Evolutionary conservation across 805 yeast genomes (phyloP).

Genomic region (Kazachstania bromeliacearum): DNA sequence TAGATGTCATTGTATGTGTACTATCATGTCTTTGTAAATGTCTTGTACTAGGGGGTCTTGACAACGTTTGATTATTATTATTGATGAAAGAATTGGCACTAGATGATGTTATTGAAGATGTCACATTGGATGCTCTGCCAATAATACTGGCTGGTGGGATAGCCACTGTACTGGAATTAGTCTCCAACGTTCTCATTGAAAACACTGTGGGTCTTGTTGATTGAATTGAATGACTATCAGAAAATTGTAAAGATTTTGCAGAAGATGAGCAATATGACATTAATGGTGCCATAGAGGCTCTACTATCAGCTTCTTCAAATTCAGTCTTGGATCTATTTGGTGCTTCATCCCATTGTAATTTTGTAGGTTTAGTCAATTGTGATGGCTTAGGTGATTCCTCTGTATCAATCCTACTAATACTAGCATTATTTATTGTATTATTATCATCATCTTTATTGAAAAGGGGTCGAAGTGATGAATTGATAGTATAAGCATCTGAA

Average conservation of each 20-base stretch:
- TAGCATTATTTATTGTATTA: no score
- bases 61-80: not conserved
- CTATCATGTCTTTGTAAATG: constrained; percentile 16
- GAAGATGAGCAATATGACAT: constrained; percentile 30
- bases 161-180: constrained; percentile 58
- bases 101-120: no score
- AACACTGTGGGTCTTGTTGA: constrained; percentile 31
- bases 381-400: not conserved
- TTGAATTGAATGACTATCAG: constrained; percentile 28
- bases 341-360: constrained; percentile 18
- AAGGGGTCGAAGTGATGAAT: constrained; percentile 12
- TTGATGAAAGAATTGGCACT: no score
- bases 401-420: no score
- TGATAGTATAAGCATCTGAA: constrained; percentile 7
- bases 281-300: constrained; percentile 28
- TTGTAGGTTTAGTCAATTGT: constrained; percentile 1
- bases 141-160: constrained; percentile 67
- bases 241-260: constrained; percentile 28
- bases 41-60: constrained; percentile 15
- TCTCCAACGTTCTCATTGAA: constrained; percentile 33
- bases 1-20: constrained; percentile 13
- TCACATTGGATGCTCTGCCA: constrained; percentile 35
- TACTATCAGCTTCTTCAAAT: constrained; percentile 13
- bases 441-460: constrained; percentile 4
- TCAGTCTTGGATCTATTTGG: constrained; percentile 5